A percentile compares a stretch with the other conserved stretches of the same genome.
Evolutionary conservation across 345 rosid genomes (phyloP).

Genomic region (Eucalyptus brandiana): DNA sequence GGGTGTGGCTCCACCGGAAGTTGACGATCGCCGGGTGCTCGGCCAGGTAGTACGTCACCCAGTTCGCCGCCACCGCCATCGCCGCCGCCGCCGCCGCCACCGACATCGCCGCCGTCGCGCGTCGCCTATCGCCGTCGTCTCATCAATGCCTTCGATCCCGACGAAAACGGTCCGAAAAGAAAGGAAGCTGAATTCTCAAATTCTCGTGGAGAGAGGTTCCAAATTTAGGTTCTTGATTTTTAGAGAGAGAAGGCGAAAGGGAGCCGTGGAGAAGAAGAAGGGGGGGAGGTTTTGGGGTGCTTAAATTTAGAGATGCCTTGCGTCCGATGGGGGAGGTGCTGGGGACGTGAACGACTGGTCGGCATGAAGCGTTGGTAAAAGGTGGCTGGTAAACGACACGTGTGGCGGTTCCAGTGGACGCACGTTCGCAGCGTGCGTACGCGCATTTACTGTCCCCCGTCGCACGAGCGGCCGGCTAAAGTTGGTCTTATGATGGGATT

Average conservation of each 20-base stretch:
- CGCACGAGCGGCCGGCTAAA: not conserved
- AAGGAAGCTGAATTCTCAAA: not conserved
- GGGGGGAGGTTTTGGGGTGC: not conserved
- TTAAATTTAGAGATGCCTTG: not conserved
- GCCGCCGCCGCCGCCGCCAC: not conserved
- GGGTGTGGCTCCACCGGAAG: slow-evolving; percentile 86
- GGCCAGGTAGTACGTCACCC: slow-evolving; percentile 50
- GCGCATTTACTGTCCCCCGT: not conserved
- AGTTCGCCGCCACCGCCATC: not conserved
- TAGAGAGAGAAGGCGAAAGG: not conserved
- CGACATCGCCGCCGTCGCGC: not conserved
- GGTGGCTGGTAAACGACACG: not conserved
- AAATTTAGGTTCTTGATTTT: not conserved
- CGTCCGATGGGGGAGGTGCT: not conserved
- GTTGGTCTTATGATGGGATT: not conserved
- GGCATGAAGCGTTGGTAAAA: not conserved
- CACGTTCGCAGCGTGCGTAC: not conserved
- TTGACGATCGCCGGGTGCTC: slow-evolving; percentile 65
- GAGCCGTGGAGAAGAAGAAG: not conserved
- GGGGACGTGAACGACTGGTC: not conserved
- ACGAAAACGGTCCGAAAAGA: no score
- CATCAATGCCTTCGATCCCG: not conserved
- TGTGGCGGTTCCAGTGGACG: not conserved
- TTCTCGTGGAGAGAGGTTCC: not conserved
- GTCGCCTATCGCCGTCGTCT: not conserved